phyloP scores from a whole-genome alignment of 305 asterid species.

The Ruellia speciosa region DNA sequence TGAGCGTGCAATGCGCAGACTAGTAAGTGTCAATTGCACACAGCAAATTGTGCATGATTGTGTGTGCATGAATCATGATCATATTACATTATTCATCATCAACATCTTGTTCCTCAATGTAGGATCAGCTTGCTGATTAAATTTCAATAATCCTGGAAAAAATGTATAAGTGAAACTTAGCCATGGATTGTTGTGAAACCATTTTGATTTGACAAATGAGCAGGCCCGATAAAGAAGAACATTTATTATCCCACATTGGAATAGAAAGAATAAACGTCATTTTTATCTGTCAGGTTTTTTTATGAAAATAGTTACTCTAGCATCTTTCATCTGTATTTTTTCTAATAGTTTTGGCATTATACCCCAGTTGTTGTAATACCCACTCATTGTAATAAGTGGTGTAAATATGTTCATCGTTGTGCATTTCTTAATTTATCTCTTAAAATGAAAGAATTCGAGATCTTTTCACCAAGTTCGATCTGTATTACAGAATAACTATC shows the following conservation, averaged over 20 bases:
- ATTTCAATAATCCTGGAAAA: too few species aligned
- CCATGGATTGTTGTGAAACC: too few species aligned
- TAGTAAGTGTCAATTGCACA: constrained; percentile 43
- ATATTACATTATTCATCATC: neutral
- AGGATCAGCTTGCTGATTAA: too few species aligned
- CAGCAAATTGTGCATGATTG: constrained; percentile 8
- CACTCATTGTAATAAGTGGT: neutral
- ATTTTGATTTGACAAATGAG: too few species aligned
- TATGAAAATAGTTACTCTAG: neutral
- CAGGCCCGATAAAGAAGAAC: too few species aligned
- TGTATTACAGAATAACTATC: too few species aligned
- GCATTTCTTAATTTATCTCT: neutral
- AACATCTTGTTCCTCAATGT: too few species aligned
- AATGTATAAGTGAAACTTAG: too few species aligned
- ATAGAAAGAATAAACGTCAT: neutral
- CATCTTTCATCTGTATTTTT: neutral
- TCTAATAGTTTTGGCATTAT: neutral
- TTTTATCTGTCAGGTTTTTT: neutral
- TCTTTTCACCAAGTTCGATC: too few species aligned
- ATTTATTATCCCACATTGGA: too few species aligned
- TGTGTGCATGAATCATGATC: neutral
- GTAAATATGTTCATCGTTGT: neutral
- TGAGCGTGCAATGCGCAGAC: constrained; percentile 92
- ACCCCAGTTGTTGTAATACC: too few species aligned
- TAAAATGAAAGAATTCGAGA: too few species aligned